Evolutionary conservation across 164 flowering plant species (phyloP).

Genomic region (Houttuynia cordata): DNA sequence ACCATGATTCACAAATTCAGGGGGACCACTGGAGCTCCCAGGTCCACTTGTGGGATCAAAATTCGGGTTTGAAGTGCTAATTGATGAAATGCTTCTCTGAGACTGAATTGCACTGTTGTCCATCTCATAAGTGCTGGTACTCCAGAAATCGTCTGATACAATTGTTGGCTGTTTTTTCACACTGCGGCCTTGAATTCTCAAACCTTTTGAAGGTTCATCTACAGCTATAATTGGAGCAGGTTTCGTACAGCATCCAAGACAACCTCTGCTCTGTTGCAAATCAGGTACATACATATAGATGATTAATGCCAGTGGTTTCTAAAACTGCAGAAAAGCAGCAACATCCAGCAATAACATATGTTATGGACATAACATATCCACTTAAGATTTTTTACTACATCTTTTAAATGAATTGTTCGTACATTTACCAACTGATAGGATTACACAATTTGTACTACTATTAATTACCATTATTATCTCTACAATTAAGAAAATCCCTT

Average conservation of each 20-base stretch:
- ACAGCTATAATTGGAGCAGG: conserved; percentile 48
- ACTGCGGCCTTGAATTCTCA: conserved; percentile 44
- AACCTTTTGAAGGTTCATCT: conserved; percentile 66
- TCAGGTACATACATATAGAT: conserved; percentile 27
- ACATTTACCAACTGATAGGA: no score
- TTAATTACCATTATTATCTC: no score
- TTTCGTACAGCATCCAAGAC: conserved; percentile 69
- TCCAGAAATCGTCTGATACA: conserved; percentile 78
- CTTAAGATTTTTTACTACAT: no score
- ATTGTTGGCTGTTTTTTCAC: conserved; percentile 34
- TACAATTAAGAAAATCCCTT: no score
- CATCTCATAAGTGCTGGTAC: conserved; percentile 69
- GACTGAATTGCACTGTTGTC: conserved; percentile 62
- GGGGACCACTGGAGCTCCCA: conserved; percentile 25
- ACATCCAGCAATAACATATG: no score
- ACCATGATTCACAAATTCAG: conserved; percentile 74
- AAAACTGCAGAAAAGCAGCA: no score
- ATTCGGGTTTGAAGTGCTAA: conserved; percentile 42
- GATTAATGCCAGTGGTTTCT: conserved; percentile 13
- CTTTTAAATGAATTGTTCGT: no score
- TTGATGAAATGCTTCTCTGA: conserved; percentile 64
- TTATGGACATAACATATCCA: no score
- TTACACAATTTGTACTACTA: no score
- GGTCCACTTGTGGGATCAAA: conserved; percentile 23
- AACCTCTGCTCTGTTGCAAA: conserved; percentile 77